Evolutionary conservation across 305 asterid species (phyloP).

Genomic region (Fraxinus albicans): DNA sequence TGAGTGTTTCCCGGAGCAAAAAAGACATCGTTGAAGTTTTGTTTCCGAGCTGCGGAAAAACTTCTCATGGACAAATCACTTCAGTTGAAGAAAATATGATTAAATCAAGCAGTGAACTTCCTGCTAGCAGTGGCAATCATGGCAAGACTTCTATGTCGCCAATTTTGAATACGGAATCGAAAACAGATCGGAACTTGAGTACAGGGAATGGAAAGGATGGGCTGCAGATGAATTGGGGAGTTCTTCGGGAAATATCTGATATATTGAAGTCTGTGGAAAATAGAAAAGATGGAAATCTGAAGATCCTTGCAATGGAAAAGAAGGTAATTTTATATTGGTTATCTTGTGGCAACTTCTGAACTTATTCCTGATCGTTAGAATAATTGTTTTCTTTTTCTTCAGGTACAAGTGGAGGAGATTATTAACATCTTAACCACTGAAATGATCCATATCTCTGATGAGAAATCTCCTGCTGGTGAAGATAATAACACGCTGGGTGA

Average conservation of each 20-base stretch:
- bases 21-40: conserved; percentile 33
- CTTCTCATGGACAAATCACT: not conserved
- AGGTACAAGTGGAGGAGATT: conserved; percentile 28
- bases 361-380: not conserved
- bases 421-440: conserved; percentile 1
- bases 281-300: conserved; percentile 1
- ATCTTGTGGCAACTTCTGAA: not conserved
- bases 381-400: not conserved
- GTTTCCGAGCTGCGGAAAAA: conserved; percentile 29
- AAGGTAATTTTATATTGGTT: conserved; percentile 36
- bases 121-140: conserved; percentile 7
- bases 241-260: conserved; percentile 24
- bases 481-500: conserved; percentile 1
- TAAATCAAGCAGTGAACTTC: not conserved
- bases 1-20: conserved; percentile 20
- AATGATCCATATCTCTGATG: not conserved
- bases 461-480: conserved; percentile 9
- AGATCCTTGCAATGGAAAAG: conserved; percentile 11
- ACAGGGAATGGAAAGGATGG: conserved; percentile 7
- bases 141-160: not conserved
- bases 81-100: not conserved
- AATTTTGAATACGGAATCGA: not conserved
- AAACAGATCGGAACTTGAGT: conserved; percentile 1
- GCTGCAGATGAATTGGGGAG: conserved; percentile 30
- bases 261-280: not conserved